These are phyloP conservation scores for Cercospora janseana DNA, from an alignment of 2,329 filamentous ascomycete genomes.

Conservation along the genomic window DNA sequence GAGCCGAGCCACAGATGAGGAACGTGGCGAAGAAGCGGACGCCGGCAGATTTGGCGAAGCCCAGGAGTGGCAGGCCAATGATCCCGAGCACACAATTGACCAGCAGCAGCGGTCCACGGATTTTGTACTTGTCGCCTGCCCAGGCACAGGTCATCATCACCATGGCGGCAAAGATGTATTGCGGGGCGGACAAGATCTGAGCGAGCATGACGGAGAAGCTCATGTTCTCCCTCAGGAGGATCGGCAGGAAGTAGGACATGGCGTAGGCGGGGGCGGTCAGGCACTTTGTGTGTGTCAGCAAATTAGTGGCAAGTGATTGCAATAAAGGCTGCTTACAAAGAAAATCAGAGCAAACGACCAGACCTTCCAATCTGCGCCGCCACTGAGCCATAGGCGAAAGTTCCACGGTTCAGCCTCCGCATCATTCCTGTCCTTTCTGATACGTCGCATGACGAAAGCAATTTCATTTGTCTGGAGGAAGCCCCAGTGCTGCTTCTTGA, in stretches of 20 bases:
- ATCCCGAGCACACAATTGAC: conserved; percentile 66
- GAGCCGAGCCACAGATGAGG: conserved; percentile 69
- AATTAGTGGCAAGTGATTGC: conserved; percentile 2
- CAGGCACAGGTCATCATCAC: conserved; percentile 61
- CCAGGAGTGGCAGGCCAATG: conserved; percentile 36
- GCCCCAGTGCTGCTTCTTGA: conserved; percentile 12
- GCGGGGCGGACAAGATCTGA: conserved; percentile 70
- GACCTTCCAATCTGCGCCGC: conserved; percentile 4
- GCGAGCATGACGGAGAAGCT: conserved; percentile 61
- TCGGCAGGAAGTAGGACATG: conserved; percentile 73
- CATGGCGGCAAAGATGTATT: conserved; percentile 63
- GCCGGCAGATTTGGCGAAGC: conserved; percentile 57
- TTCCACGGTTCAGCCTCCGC: conserved; percentile 13
- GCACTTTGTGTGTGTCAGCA: not conserved
- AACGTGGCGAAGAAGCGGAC: conserved; percentile 74
- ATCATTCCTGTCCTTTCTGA: conserved; percentile 12
- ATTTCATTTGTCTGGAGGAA: conserved; percentile 20
- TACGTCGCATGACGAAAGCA: conserved; percentile 11
- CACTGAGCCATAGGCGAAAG: conserved; percentile 5
- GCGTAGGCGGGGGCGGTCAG: conserved; percentile 63
- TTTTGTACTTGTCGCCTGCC: conserved; percentile 63
- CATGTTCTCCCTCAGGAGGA: conserved; percentile 66
- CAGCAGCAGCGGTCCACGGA: conserved; percentile 67
- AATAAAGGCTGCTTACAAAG: not conserved
- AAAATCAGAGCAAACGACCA: conserved; percentile 7